Conservation (phyloP, 768 basidiomycete species). For the Saitozyma sp. region DNA sequence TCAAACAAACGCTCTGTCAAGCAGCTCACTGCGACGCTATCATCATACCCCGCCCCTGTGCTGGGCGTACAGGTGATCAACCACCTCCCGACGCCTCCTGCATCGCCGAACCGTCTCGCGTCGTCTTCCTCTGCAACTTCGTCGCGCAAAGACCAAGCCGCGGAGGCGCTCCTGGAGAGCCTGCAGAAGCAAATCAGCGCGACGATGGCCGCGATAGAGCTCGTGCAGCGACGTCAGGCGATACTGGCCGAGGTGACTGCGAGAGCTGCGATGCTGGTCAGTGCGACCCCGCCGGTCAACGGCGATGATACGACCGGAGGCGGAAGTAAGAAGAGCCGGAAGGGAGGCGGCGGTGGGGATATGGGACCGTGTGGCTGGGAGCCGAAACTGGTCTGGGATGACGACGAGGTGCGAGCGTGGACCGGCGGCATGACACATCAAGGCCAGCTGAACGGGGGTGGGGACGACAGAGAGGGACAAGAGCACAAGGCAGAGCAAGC, state of each 20-base stretch:
- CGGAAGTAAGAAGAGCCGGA: slow-evolving; percentile 14
- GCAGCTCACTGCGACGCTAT: slow-evolving; percentile 23
- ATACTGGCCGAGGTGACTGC: slow-evolving; percentile 18
- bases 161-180: neutral
- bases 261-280: slow-evolving; percentile 8
- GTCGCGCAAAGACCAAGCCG: no score
- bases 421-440: neutral
- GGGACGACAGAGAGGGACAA: slow-evolving; percentile 3
- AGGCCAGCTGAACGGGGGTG: neutral
- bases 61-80: slow-evolving; percentile 13
- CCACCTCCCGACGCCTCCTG: slow-evolving; percentile 7
- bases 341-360: slow-evolving; percentile 20
- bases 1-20: slow-evolving; percentile 31
- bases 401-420: slow-evolving; percentile 23
- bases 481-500: slow-evolving; percentile 7
- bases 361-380: slow-evolving; percentile 37
- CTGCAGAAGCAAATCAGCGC: slow-evolving; percentile 16
- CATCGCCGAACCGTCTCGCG: neutral
- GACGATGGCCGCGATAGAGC: slow-evolving; percentile 11
- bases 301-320: slow-evolving; percentile 8
- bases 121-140: no score
- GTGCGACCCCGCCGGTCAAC: neutral
- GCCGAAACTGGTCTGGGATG: slow-evolving; percentile 22
- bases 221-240: slow-evolving; percentile 19
- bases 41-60: slow-evolving; percentile 26